Base-by-base conservation (phyloP, 148 eudicot species). In the Silene uniflora region DNA sequence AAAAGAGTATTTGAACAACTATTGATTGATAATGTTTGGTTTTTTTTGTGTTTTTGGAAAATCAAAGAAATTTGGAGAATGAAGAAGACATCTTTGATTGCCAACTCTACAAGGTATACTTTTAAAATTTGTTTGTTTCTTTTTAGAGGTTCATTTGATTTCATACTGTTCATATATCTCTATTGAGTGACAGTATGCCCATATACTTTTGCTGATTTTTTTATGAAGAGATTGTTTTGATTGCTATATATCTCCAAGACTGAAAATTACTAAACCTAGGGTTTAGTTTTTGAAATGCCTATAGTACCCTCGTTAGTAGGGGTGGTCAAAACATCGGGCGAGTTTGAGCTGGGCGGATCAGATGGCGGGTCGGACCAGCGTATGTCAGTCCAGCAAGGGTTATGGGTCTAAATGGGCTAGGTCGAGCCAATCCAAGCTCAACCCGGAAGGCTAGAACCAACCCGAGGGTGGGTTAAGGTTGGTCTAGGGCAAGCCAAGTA, bases 1-100 rank as follows among this genome's bases (percentile, higher is more conserved):
- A 89, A 81, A 76, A 83, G 46, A 79, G 86, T 86, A 86, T 85
- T 73, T 86, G 83, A 93, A 89, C 86, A 69, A 49, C 24, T 47
- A 16, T 39, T 69, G 63, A 16, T 39, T 69, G 63, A 84, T 63
- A 73, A 68, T 64, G 56, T 67, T 56, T 44, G 39, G 29, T 27
- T 32, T 32, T 55, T 62, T 19, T 78, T 24, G 42, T 55, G 76
- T 42, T 46, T n/a, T 66, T 78, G 67, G 73, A 66, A 52, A 78
- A 71, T 70, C n/a, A 54, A 11, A 54, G 32, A 19, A 69, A 22
- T 14, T 62, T n/a, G 64, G 61, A 54, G 29, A 44, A 22, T 17
- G 58, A 64, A 19, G 67, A 73, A 25, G 62, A 73, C 76, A 72
- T 71, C 61, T 63, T 73, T 70, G 23, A 39, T 82, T 85, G 85